Percentiles rank a stretch among this genome's conserved stretches.
phyloP scores from a whole-genome alignment of 768 basidiomycete species.

The Naganishia vishniacii region DNA sequence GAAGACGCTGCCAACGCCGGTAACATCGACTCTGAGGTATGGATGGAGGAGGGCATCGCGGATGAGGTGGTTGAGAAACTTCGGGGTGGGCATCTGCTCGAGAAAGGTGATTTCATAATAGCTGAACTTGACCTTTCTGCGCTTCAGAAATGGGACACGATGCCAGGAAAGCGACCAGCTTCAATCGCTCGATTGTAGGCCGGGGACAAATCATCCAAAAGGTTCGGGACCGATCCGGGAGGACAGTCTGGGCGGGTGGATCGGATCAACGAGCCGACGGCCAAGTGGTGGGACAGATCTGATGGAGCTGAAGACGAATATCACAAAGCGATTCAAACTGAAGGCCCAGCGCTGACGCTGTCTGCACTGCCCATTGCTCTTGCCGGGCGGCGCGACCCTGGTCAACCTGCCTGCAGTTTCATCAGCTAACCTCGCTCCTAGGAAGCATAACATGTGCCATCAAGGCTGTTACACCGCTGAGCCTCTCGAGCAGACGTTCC shows the following conservation, averaged over 20 bases:
- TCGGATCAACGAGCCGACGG: slow-evolving; percentile 85
- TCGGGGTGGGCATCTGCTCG: slow-evolving; percentile 52
- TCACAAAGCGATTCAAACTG: too few relatives aligned
- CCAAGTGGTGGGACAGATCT: slow-evolving; percentile 79
- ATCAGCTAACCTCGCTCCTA: too few relatives aligned
- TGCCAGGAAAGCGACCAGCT: slow-evolving; percentile 60
- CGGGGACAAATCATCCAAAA: slow-evolving; percentile 71
- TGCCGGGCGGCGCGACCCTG: too few relatives aligned
- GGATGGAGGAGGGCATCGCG: slow-evolving; percentile 77
- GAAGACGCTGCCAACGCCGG: slow-evolving; percentile 54
- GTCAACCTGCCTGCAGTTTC: too few relatives aligned
- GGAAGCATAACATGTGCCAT: too few relatives aligned
- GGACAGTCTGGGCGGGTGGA: slow-evolving; percentile 87
- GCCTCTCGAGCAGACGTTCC: too few relatives aligned
- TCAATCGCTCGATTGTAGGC: slow-evolving; percentile 52
- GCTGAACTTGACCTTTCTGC: not conserved
- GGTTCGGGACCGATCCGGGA: slow-evolving; percentile 58
- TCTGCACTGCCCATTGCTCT: too few relatives aligned
- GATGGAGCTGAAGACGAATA: not conserved
- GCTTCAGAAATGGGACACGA: slow-evolving; percentile 80
- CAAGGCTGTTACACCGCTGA: too few relatives aligned
- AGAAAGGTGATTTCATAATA: not conserved
- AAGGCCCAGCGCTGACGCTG: not conserved
- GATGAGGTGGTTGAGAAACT: slow-evolving; percentile 62
- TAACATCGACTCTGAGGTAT: slow-evolving; percentile 75